Base-by-base conservation (phyloP, 331 rosid species). In the Rosa hybrid region DNA sequence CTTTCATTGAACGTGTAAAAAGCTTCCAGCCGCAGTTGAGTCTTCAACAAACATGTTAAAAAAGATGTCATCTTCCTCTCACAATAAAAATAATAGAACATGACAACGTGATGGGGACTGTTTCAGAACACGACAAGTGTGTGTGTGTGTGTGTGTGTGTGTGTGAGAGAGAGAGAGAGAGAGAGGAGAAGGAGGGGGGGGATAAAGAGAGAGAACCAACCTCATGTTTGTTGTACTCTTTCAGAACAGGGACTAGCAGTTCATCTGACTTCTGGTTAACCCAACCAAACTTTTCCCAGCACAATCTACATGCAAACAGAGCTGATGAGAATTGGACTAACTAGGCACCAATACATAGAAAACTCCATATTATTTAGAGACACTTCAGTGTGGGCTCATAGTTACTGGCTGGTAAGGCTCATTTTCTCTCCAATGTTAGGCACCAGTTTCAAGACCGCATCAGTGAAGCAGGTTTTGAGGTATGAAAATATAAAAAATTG, bases 271-370 rank as follows among this genome's bases (percentile, higher is more conserved):
- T 95, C 82, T 87, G 92, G 87, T 71, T 87, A 69, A 86, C 88
- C 98, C 98, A 95, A 70, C 98, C 95, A 81, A 95, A 95, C 88
- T 91, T 95, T 84, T 92, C 98, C 93, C 94, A 95, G 82, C 98
- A 95, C 83, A 95, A 89, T 88, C 98, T 95, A 90, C 71, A 51
- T 4, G 44, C 77, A 79, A 51, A 77, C 78, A 63, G 20, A 84
- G 41, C 70, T 75, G 67, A 21, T 83, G 51, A 81, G 83, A 65
- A 65, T 48, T 51, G 59, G 46, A 63, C 25, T 56, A 20, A 20
- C 46, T 42, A 13, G 13, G 54, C 46, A 30, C 41, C 64, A 71
- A 48, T 70, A 70, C 42, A 71, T 48, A 7, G 13, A 18, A 71
- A 71, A 21, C 74, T 45, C 38, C 74, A 10, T n/a, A 70, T 70